phyloP scores from a whole-genome alignment of 75 land plant genomes.

The Pinus tabuliformis region DNA sequence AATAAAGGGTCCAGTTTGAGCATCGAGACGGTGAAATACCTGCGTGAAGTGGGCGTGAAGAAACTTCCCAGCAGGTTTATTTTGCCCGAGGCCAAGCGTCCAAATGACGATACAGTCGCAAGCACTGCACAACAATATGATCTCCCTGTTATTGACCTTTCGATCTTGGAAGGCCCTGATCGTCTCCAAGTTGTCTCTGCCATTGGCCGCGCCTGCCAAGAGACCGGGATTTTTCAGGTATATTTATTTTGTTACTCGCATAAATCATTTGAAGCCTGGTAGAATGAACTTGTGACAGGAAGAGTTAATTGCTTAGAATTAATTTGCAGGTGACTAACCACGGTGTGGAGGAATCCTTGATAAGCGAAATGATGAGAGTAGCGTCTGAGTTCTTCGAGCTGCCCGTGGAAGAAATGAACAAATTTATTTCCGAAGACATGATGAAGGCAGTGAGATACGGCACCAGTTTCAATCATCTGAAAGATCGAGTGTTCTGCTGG shows the following conservation, averaged over 20 bases:
- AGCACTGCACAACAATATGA: not conserved
- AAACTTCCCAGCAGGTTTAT: not conserved
- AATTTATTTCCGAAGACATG: constrained; percentile 31
- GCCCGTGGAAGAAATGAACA: constrained; percentile 58
- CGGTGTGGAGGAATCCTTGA: constrained; percentile 44
- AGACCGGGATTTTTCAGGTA: constrained; percentile 69
- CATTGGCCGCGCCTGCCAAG: constrained; percentile 43
- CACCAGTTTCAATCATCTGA: constrained; percentile 38
- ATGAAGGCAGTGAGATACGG: constrained; percentile 55
- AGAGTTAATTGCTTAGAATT: not conserved
- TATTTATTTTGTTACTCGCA: not conserved
- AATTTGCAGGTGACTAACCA: constrained; percentile 65
- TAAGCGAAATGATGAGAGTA: constrained; percentile 27
- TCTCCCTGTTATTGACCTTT: constrained; percentile 58
- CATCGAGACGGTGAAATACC: not conserved
- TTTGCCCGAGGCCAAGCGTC: constrained; percentile 13
- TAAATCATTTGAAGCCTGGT: not conserved
- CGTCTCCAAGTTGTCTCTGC: constrained; percentile 24
- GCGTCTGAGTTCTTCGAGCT: constrained; percentile 42
- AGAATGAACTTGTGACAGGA: not conserved
- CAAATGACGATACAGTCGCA: not conserved
- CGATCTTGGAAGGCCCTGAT: constrained; percentile 25
- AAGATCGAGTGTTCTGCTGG: constrained; percentile 64
- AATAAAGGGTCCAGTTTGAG: too few species aligned
- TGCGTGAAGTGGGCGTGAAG: not conserved